These are phyloP conservation scores for Globisporangium heterothallicum DNA, from an alignment of 352 stramenopile genomes.

Conservation along the genomic window DNA sequence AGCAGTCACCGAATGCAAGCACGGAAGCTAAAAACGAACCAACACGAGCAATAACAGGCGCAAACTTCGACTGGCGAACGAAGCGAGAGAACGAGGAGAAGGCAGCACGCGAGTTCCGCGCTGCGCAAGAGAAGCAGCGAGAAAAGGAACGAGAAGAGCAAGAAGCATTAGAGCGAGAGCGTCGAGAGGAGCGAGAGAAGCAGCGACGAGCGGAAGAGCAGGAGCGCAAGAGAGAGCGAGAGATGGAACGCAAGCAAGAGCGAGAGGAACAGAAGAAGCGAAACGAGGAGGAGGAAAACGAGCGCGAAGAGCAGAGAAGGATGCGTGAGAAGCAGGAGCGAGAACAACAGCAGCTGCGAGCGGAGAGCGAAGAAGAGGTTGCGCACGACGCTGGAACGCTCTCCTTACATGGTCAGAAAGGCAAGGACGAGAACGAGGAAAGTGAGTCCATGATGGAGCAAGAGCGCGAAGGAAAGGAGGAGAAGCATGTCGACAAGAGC, in stretches of 20 bases:
- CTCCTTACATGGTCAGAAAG: no score
- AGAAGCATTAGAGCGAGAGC: constrained; percentile 17
- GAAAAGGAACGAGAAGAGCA: constrained; percentile 8
- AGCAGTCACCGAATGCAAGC: no score
- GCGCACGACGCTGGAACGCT: no score
- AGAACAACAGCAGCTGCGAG: constrained; percentile 11
- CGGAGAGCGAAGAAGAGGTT: constrained; percentile 12
- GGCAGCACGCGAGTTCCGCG: neutral
- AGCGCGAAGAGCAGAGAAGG: constrained; percentile 1
- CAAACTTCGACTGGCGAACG: constrained; percentile 7
- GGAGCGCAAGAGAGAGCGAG: constrained; percentile 20
- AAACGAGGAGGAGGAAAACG: constrained; percentile 19
- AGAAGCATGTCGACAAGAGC: neutral
- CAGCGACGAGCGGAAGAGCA: constrained; percentile 15
- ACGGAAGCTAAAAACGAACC: no score
- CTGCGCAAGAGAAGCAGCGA: constrained; percentile 5
- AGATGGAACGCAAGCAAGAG: constrained; percentile 19
- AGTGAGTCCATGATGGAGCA: neutral
- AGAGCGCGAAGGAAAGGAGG: neutral
- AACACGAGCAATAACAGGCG: neutral
- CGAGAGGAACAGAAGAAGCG: constrained; percentile 21
- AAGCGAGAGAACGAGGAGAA: constrained; percentile 12
- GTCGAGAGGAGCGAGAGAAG: constrained; percentile 23
- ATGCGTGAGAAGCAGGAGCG: no score
- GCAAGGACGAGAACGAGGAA: neutral